Conservation (phyloP, 2,329 filamentous ascomycete genomes). For the Calonectria crousiana region DNA sequence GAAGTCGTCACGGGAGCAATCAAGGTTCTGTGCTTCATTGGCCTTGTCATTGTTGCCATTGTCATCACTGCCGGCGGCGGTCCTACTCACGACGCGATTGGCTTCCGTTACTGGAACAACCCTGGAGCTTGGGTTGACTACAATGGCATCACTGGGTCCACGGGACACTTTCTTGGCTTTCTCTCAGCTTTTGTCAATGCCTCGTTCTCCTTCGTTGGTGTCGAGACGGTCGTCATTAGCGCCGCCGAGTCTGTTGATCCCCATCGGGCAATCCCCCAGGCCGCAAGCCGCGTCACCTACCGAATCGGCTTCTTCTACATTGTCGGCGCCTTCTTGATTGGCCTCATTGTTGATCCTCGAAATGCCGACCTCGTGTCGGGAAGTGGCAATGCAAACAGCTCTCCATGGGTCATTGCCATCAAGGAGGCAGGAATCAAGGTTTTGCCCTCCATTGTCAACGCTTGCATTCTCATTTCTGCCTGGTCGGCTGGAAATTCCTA, state of each 20-base stretch:
- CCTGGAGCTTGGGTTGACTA: conserved; percentile 63
- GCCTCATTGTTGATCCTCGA: conserved; percentile 72
- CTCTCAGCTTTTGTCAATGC: conserved; percentile 66
- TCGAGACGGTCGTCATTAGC: conserved; percentile 60
- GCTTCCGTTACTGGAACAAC: conserved; percentile 55
- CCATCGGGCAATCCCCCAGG: conserved; percentile 72
- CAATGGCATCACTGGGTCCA: conserved; percentile 54
- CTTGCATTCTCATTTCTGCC: conserved; percentile 74
- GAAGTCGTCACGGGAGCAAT: conserved; percentile 72
- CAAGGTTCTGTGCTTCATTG: conserved; percentile 70
- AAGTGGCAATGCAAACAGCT: conserved; percentile 60
- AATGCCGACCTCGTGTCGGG: conserved; percentile 66
- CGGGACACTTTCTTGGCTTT: conserved; percentile 67
- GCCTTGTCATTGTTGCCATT: conserved; percentile 67
- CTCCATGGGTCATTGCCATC: conserved; percentile 79
- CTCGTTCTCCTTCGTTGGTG: conserved; percentile 66
- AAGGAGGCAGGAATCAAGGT: conserved; percentile 72
- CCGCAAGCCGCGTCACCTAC: conserved; percentile 68
- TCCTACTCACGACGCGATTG: conserved; percentile 61
- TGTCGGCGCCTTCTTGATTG: conserved; percentile 67
- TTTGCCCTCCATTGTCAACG: conserved; percentile 76
- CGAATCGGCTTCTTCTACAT: conserved; percentile 73
- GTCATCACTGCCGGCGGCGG: conserved; percentile 69
- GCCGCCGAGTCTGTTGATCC: conserved; percentile 74
- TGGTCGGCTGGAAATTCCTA: conserved; percentile 73